Evolutionary conservation across 1,284 basidiomycete genomes (phyloP).

Genomic region (Irpex sp.): DNA sequence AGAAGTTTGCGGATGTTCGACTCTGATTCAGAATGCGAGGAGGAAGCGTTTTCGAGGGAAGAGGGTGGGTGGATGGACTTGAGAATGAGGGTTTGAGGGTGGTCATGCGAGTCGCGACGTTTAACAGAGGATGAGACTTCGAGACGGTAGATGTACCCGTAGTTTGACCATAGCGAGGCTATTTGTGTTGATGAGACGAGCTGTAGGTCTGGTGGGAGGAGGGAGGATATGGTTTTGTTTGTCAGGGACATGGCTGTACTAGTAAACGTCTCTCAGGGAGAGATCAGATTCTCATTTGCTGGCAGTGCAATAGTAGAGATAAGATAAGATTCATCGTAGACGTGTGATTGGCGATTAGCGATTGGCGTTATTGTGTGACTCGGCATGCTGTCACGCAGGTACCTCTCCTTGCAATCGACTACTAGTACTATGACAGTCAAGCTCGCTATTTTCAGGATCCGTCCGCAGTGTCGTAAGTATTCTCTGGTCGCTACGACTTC

Average conservation of each 20-base stretch:
- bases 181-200: conserved; percentile 8
- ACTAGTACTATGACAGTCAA: too few relatives aligned
- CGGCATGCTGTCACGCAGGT: too few relatives aligned
- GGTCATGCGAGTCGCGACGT: background rate
- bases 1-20: conserved; percentile 16
- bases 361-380: too few relatives aligned
- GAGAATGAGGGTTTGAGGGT: conserved; percentile 13
- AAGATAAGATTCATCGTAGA: background rate
- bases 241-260: background rate
- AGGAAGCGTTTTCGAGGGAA: background rate
- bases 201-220: conserved; percentile 10
- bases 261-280: background rate
- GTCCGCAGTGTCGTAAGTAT: too few relatives aligned
- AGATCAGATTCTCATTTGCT: background rate
- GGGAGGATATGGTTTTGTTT: background rate
- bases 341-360: too few relatives aligned
- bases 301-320: background rate
- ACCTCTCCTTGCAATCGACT: too few relatives aligned
- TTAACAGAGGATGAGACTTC: background rate
- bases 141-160: conserved; percentile 16
- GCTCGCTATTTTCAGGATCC: too few relatives aligned
- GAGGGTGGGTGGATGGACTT: conserved; percentile 17
- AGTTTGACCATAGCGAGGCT: conserved; percentile 17
- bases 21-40: conserved; percentile 3
- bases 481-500: too few relatives aligned